Evolutionary conservation across 2,329 filamentous ascomycete genomes (phyloP), one percentile per base, ranked within the genome.

Genomic region (Talaromyces sp.): DNA sequence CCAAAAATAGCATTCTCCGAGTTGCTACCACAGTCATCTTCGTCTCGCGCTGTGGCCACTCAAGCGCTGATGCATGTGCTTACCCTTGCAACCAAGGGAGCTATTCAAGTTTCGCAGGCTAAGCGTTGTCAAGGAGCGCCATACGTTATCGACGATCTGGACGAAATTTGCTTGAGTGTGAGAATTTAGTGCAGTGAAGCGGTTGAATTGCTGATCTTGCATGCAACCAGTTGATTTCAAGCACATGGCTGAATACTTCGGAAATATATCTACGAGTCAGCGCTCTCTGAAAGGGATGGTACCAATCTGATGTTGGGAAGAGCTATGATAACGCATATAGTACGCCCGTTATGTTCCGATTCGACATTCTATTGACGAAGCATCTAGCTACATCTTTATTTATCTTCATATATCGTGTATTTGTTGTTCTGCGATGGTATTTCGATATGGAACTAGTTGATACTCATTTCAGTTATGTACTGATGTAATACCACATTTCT

Each of bases 1-100:
- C n/a, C 54, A 23, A 44, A 56, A n/a, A 79, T 95, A 46, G 77
- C 82, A 0, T 96, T 97, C 70, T 85, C 88, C 52, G 79, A 86
- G 56, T 76, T 96, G 9, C 84, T 95, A 50, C 81, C 84, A n/a
- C 83, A 86, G 0, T 70, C 71, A 9, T 75, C 80, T 46, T 85
- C 84, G 33, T 79, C 73, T 46, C 82, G 80, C 39, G 78, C 84
- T 33, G 86, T 91, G 12, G 90, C 88, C 8, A 87, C 89, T 1
- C 89, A 92, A 72, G 91, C 87, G 0, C 88, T 91, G 71, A 85
- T 89, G 76, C 90, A 95, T 72, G 81, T 91, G 1, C 82, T 96
- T 14, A 81, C 83, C 11, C 81, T 95, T 48, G 87, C 85, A 5
- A 91, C 86, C 1, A 91, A 87, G 75, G 82, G 82, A 1, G 73